These are phyloP conservation scores for Arachnopeziza araneosa DNA, from an alignment of 2,329 filamentous ascomycete species.

Conservation along the genomic window DNA sequence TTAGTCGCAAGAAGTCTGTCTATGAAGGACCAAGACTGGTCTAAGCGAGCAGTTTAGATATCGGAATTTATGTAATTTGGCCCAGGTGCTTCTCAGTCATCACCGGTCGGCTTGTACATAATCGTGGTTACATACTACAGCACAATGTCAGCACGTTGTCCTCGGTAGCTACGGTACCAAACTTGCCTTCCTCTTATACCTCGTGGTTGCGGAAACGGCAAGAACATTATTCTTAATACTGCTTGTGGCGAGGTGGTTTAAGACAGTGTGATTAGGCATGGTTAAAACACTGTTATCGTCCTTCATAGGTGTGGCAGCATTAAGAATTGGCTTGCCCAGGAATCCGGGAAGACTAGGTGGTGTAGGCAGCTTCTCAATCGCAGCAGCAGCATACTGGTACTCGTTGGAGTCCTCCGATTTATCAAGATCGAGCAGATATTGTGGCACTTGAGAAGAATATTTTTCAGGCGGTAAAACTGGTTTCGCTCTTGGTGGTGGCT, in stretches of 20 bases:
- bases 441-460: constrained; percentile 72
- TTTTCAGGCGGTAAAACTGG: constrained; percentile 48
- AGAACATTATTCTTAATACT: constrained; percentile 96
- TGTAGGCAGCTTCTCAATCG: constrained; percentile 72
- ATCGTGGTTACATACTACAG: constrained; percentile 91
- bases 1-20: neutral
- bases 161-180: neutral
- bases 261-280: constrained; percentile 93
- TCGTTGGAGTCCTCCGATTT: constrained; percentile 70
- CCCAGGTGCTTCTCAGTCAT: constrained; percentile 33
- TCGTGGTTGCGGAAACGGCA: constrained; percentile 92
- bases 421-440: constrained; percentile 82
- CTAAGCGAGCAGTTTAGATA: neutral
- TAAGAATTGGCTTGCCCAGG: constrained; percentile 89
- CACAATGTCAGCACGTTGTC: constrained; percentile 1
- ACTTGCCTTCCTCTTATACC: constrained; percentile 87
- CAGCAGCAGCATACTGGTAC: constrained; percentile 69
- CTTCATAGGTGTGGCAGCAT: constrained; percentile 86
- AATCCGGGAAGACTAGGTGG: constrained; percentile 87
- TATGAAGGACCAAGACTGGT: neutral
- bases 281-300: constrained; percentile 96
- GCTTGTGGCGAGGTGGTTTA: constrained; percentile 95
- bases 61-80: neutral
- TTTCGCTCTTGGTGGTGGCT: constrained; percentile 45
- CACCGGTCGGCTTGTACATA: constrained; percentile 80